Evolutionary conservation across 2,329 filamentous ascomycete species (phyloP).

Genomic region (Fusarium domesticum): DNA sequence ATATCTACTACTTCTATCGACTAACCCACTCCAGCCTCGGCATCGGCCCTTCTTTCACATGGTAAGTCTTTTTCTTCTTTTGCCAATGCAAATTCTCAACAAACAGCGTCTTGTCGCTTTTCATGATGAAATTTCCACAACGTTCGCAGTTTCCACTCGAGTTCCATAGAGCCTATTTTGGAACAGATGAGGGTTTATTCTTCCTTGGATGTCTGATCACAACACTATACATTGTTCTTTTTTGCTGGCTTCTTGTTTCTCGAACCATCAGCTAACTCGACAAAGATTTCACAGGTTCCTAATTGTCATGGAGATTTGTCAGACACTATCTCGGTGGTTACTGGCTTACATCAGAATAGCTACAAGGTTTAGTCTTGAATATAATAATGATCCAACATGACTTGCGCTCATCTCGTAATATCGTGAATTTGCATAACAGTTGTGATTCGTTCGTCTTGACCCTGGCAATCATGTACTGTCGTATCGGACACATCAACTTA

Average conservation of each 20-base stretch:
- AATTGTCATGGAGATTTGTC: background rate
- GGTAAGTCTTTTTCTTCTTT: constrained; percentile 24
- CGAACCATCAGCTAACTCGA: constrained; percentile 24
- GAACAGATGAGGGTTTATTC: constrained; percentile 65
- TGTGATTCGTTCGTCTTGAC: no score
- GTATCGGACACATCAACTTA: no score
- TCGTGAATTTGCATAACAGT: no score
- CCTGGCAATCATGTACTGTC: no score
- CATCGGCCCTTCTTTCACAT: constrained; percentile 1
- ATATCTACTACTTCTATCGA: constrained; percentile 6
- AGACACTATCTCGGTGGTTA: background rate
- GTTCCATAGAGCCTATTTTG: constrained; percentile 64
- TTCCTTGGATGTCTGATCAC: constrained; percentile 76
- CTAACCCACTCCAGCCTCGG: constrained; percentile 6
- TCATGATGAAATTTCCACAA: constrained; percentile 71
- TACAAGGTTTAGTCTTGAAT: no score
- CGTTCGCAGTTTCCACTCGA: constrained; percentile 91
- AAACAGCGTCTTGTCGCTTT: constrained; percentile 10
- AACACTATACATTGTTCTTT: constrained; percentile 22
- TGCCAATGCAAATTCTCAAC: no score
- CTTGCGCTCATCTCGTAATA: no score
- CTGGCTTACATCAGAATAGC: no score
- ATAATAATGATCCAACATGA: no score
- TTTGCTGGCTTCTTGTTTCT: constrained; percentile 6
- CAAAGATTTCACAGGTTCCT: constrained; percentile 7